Conservation (phyloP, 2,329 filamentous ascomycete genomes). For the Colletotrichum sp. region DNA sequence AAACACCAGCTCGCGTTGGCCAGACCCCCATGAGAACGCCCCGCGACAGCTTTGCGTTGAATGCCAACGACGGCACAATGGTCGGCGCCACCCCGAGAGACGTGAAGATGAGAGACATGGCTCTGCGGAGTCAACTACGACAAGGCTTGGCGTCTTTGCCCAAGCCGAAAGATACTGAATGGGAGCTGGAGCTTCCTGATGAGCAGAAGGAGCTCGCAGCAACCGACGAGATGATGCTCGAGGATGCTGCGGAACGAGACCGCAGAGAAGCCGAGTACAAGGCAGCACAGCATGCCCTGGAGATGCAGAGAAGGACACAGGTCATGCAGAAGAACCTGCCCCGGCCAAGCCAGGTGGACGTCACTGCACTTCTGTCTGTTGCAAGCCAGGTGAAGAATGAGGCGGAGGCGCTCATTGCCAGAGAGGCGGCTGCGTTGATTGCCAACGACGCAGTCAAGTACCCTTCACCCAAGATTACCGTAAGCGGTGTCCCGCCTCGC, state of each 20-base stretch:
- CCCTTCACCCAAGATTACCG: slow-evolving; percentile 70
- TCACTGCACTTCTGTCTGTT: slow-evolving; percentile 65
- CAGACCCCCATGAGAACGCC: slow-evolving; percentile 89
- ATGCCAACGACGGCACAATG: slow-evolving; percentile 71
- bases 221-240: slow-evolving; percentile 55
- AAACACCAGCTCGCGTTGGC: slow-evolving; percentile 72
- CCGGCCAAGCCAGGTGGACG: slow-evolving; percentile 75
- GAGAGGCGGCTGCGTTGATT: slow-evolving; percentile 80
- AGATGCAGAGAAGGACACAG: slow-evolving; percentile 84
- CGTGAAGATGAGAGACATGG: slow-evolving; percentile 72
- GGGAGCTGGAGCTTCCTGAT: slow-evolving; percentile 91
- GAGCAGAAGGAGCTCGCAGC: slow-evolving; percentile 68
- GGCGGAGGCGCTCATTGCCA: slow-evolving; percentile 72
- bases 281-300: slow-evolving; percentile 76
- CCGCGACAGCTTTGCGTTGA: slow-evolving; percentile 85
- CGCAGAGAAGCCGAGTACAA: slow-evolving; percentile 75
- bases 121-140: slow-evolving; percentile 71
- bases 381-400: slow-evolving; percentile 67
- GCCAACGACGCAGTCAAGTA: slow-evolving; percentile 81
- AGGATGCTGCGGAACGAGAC: slow-evolving; percentile 76
- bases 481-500: slow-evolving; percentile 65
- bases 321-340: slow-evolving; percentile 89
- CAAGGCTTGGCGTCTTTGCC: slow-evolving; percentile 82
- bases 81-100: slow-evolving; percentile 80
- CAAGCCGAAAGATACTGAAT: slow-evolving; percentile 91